A percentile compares a stretch with the other conserved stretches of the same genome.
Conservation (phyloP, 2,329 filamentous ascomycete genomes). For the Colletotrichum graminicola region DNA sequence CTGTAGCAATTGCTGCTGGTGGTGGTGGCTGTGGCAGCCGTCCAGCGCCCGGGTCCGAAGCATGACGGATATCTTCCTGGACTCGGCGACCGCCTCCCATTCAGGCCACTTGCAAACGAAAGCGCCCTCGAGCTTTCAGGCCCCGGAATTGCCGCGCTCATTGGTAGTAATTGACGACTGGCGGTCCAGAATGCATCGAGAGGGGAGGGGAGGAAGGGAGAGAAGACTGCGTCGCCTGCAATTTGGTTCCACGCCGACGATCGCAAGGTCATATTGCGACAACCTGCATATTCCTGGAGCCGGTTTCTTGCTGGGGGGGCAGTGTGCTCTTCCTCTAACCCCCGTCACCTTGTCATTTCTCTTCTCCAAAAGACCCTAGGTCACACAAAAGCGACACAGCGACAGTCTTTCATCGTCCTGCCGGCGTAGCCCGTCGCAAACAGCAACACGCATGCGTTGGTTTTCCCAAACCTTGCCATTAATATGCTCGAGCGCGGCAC, state of each 20-base stretch:
- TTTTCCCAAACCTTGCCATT: slow-evolving; percentile 35
- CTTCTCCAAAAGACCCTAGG: slow-evolving; percentile 23
- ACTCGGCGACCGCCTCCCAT: neutral
- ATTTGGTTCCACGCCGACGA: slow-evolving; percentile 36
- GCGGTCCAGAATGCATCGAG: slow-evolving; percentile 37
- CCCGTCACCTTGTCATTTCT: slow-evolving; percentile 15
- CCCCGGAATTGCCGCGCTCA: slow-evolving; percentile 31
- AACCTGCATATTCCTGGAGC: slow-evolving; percentile 39
- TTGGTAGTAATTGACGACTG: slow-evolving; percentile 26
- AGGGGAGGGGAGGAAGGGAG: neutral
- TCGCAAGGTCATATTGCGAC: slow-evolving; percentile 37
- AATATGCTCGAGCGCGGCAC: slow-evolving; percentile 32
- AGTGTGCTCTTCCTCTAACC: slow-evolving; percentile 7
- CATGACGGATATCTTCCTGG: slow-evolving; percentile 1
- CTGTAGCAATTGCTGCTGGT: slow-evolving; percentile 14
- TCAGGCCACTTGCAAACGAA: slow-evolving; percentile 34
- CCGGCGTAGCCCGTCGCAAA: slow-evolving; percentile 13
- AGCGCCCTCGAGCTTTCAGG: slow-evolving; percentile 23
- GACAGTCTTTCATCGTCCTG: slow-evolving; percentile 11
- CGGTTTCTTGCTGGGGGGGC: slow-evolving; percentile 1
- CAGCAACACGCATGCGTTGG: slow-evolving; percentile 13
- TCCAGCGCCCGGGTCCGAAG: slow-evolving; percentile 11
- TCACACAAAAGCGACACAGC: slow-evolving; percentile 20
- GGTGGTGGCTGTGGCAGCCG: slow-evolving; percentile 35
- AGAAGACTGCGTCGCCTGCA: slow-evolving; percentile 28